Conservation (phyloP, 768 basidiomycete species). For the Tulasnella sp. region DNA sequence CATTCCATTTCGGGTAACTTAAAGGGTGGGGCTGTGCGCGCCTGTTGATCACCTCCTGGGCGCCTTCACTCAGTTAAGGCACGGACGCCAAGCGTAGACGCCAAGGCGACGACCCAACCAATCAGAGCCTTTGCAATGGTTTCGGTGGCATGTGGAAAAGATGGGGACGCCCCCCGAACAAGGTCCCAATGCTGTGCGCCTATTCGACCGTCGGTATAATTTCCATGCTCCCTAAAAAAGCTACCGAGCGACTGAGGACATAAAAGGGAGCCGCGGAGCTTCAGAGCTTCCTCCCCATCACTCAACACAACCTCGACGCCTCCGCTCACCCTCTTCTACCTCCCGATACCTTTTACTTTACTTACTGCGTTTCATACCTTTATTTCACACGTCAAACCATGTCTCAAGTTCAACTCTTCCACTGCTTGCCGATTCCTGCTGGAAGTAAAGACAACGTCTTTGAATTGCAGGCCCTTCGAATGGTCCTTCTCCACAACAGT, state of each 20-base stretch:
- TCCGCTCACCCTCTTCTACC: not conserved
- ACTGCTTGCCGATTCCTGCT: conserved; percentile 27
- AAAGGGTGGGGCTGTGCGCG: not conserved
- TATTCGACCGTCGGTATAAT: not conserved
- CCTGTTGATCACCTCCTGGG: conserved; percentile 5
- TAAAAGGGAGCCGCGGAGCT: not conserved
- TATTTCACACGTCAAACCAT: not conserved
- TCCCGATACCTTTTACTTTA: not conserved
- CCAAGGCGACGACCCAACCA: not conserved
- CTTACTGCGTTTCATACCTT: not conserved
- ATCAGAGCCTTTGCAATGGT: not conserved
- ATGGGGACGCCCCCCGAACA: not conserved
- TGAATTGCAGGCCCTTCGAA: conserved; percentile 31
- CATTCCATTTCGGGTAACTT: not conserved
- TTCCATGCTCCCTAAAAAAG: not conserved
- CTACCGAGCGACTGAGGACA: not conserved
- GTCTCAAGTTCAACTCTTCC: conserved; percentile 14
- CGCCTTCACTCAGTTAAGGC: not conserved
- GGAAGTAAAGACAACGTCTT: conserved; percentile 19
- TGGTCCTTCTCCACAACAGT: conserved; percentile 30
- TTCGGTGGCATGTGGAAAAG: not conserved
- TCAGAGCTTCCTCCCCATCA: not conserved
- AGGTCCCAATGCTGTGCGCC: not conserved
- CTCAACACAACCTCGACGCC: not conserved
- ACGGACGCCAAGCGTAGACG: no score